Conservation (phyloP, 2,329 filamentous ascomycete genomes). For the Westerdykella sp. region DNA sequence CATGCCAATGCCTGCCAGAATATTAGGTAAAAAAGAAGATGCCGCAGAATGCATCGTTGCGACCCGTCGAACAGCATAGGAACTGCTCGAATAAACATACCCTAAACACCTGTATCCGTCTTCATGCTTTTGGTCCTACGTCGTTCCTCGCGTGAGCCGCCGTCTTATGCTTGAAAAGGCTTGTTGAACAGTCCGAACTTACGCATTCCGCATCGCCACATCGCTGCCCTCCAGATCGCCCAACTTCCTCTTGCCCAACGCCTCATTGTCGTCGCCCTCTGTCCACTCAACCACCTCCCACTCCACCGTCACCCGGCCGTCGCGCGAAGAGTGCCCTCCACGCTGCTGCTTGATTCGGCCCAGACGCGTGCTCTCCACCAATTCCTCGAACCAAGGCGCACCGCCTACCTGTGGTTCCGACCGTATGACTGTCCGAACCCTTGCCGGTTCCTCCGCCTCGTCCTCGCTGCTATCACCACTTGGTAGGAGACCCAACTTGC, state of each 20-base stretch:
- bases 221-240: conserved; percentile 24
- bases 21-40: too few species aligned
- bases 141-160: conserved; percentile 24
- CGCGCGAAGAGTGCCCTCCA: conserved; percentile 54
- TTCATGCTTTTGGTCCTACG: conserved; percentile 6
- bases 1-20: too few species aligned
- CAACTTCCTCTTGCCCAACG: conserved; percentile 36
- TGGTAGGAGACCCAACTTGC: conserved; percentile 68
- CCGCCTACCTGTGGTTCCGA: conserved; percentile 41
- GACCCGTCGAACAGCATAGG: too few species aligned
- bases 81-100: too few species aligned
- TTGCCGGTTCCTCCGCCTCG: conserved; percentile 13
- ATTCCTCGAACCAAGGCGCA: conserved; percentile 78
- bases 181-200: conserved; percentile 8
- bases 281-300: conserved; percentile 76
- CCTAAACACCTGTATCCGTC: conserved; percentile 1
- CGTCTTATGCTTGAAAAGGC: conserved; percentile 12
- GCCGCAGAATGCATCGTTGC: too few species aligned
- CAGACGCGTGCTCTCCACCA: conserved; percentile 69
- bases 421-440: conserved; percentile 10
- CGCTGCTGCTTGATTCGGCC: conserved; percentile 60
- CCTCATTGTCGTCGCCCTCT: conserved; percentile 35
- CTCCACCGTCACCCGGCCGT: conserved; percentile 62
- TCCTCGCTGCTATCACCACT: conserved; percentile 24
- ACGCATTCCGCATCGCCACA: conserved; percentile 26